phyloP scores from a whole-genome alignment of 257 asterid genomes.

The Plantago elongata region DNA sequence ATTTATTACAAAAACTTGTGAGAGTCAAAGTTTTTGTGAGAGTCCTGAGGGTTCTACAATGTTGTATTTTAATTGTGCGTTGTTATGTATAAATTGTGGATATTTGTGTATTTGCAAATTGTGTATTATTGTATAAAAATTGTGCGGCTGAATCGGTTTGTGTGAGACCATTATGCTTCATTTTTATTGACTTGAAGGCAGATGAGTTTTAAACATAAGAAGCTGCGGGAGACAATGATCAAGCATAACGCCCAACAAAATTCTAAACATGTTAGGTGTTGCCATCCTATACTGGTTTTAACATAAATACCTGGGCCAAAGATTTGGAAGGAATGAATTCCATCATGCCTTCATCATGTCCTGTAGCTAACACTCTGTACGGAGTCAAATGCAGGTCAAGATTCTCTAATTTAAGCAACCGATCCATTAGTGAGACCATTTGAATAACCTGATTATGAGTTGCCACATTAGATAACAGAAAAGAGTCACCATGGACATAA shows the following conservation, averaged over 20 bases:
- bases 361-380: conserved; percentile 92
- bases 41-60: no score
- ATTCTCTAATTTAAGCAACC: conserved; percentile 93
- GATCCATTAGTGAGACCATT: conserved; percentile 96
- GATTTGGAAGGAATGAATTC: conserved; percentile 96
- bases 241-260: not conserved
- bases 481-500: not conserved
- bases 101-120: no score
- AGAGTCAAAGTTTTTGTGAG: no score
- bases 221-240: no score
- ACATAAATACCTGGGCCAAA: conserved; percentile 70
- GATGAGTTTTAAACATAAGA: no score
- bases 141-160: no score
- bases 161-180: no score
- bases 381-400: conserved; percentile 95
- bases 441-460: conserved; percentile 69
- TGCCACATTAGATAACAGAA: conserved; percentile 10
- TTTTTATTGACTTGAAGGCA: no score
- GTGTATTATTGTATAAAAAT: no score
- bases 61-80: no score
- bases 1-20: no score
- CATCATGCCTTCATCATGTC: conserved; percentile 98
- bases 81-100: no score
- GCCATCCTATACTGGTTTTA: conserved; percentile 3
- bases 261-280: conserved; percentile 4